Base-by-base conservation (phyloP, 139 green algal species). In the Chlamydomonas eustigma region DNA sequence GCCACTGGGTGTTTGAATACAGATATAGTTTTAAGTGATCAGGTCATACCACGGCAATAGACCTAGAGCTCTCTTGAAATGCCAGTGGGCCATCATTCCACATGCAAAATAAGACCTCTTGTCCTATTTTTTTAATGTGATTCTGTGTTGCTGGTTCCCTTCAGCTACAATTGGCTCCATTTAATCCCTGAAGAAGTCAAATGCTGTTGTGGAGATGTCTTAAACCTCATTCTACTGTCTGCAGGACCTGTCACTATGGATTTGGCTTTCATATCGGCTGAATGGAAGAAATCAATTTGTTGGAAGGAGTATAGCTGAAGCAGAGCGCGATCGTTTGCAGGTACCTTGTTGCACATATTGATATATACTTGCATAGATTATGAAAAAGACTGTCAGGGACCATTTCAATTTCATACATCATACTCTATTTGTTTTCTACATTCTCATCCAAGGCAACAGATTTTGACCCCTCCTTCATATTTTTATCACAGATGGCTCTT, bases 201-300 rank as follows among this genome's bases (percentile, higher is more conserved):
- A 18, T 18, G 18, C 44, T 58, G 44, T 12, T 58, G 12, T 58
- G 12, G 12, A 58, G 44, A 28, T 18, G 18, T 12, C 44, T 58
- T 18, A 58, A 58, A 18, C 44, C 44, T 58, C 35, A 34, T 31
- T 32, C 31, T 25, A 52, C 24, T 31, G 4, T 2, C 12, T 71
- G 33, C 80, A 92, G 88, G 52, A 90, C 3, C 70, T 90, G n/a
- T 77, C 80, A 4, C 71, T 90, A 8, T 94, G 81, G 80, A 50
- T 90, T 31, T 94, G 88, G 88, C 84, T 94, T 31, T 86, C 85
- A 8, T 70, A 76, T 32, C 81, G 90, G 3, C 88, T 92, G 66
- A 39, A 8, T 34, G 28, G 81, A 0, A 68, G 81, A 30, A 77
- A 81, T 1, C 38, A 78, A 5, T 90, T 90, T 31, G 67, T 63